These are phyloP conservation scores for Saitoella complicata DNA, from an alignment of 805 yeast species.

Conservation along the genomic window DNA sequence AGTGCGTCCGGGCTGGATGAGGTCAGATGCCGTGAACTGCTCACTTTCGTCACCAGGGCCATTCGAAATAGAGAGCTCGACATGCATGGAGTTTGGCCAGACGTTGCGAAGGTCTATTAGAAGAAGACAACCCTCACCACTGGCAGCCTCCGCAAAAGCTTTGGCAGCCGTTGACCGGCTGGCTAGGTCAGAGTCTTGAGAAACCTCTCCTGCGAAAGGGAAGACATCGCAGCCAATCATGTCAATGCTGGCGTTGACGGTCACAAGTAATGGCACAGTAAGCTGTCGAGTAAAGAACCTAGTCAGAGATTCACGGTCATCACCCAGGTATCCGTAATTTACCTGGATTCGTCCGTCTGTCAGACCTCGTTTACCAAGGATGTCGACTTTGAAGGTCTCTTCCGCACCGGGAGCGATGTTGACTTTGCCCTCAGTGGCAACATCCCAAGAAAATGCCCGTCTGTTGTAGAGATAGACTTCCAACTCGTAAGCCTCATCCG, in stretches of 20 bases:
- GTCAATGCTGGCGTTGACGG: slow-evolving; percentile 60
- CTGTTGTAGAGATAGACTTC: slow-evolving; percentile 50
- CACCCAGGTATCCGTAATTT: slow-evolving; percentile 37
- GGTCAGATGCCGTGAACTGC: slow-evolving; percentile 5
- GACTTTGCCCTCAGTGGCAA: slow-evolving; percentile 14
- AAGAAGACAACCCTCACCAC: slow-evolving; percentile 42
- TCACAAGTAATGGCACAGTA: slow-evolving; percentile 49
- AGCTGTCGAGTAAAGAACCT: slow-evolving; percentile 36
- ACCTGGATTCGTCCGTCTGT: slow-evolving; percentile 45
- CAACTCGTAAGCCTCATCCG: slow-evolving; percentile 54
- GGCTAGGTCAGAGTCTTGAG: slow-evolving; percentile 7
- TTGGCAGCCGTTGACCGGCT: slow-evolving; percentile 5
- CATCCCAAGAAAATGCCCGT: slow-evolving; percentile 36
- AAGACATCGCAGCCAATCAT: slow-evolving; percentile 60
- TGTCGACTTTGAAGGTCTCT: slow-evolving; percentile 36
- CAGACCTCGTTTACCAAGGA: slow-evolving; percentile 61
- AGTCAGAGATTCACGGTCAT: slow-evolving; percentile 11
- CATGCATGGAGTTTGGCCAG: slow-evolving; percentile 40
- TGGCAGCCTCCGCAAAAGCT: slow-evolving; percentile 17
- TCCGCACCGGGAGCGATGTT: slow-evolving; percentile 23
- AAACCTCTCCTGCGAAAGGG: slow-evolving; percentile 17
- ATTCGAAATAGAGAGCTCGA: slow-evolving; percentile 15
- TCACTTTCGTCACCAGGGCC: slow-evolving; percentile 1
- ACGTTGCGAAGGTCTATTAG: slow-evolving; percentile 67
- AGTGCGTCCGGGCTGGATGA: slow-evolving; percentile 30